Conservation (phyloP, 2,329 filamentous ascomycete species). For the Grosmannia serpens region DNA sequence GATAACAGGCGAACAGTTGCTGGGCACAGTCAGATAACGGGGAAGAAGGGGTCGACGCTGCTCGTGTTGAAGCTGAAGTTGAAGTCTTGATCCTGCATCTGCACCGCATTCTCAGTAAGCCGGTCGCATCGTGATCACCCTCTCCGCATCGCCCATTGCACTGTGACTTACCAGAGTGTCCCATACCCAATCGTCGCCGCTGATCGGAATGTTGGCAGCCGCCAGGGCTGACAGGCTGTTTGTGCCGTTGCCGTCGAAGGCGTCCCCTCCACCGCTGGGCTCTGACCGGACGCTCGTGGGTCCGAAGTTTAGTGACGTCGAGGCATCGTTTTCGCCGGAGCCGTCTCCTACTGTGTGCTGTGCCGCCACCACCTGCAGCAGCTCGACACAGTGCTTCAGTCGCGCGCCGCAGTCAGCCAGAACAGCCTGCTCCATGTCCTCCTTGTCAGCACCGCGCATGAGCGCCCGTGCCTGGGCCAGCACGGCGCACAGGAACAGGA, state of each 20-base stretch:
- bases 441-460: slow-evolving; percentile 20
- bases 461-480: slow-evolving; percentile 30
- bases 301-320: not conserved
- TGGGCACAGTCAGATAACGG: slow-evolving; percentile 1
- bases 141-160: too few species aligned
- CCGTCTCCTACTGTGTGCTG: not conserved
- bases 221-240: not conserved
- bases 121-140: too few species aligned
- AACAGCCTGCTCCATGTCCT: slow-evolving; percentile 22
- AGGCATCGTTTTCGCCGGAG: not conserved
- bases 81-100: slow-evolving; percentile 14
- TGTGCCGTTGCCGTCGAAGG: not conserved
- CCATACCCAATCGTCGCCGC: slow-evolving; percentile 13
- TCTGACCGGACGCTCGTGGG: not conserved
- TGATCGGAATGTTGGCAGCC: not conserved
- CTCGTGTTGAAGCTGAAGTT: slow-evolving; percentile 13
- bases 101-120: not conserved
- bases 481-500: slow-evolving; percentile 29
- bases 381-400: slow-evolving; percentile 19
- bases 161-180: slow-evolving; percentile 11
- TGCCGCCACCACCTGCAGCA: slow-evolving; percentile 21
- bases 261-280: not conserved
- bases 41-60: slow-evolving; percentile 6
- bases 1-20: too few species aligned
- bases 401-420: slow-evolving; percentile 26